Percentiles rank a stretch among this genome's conserved stretches.
These are phyloP conservation scores for Lichtheimia ornata DNA, from an alignment of 371 early-diverging fungal species.

Conservation along the genomic window DNA sequence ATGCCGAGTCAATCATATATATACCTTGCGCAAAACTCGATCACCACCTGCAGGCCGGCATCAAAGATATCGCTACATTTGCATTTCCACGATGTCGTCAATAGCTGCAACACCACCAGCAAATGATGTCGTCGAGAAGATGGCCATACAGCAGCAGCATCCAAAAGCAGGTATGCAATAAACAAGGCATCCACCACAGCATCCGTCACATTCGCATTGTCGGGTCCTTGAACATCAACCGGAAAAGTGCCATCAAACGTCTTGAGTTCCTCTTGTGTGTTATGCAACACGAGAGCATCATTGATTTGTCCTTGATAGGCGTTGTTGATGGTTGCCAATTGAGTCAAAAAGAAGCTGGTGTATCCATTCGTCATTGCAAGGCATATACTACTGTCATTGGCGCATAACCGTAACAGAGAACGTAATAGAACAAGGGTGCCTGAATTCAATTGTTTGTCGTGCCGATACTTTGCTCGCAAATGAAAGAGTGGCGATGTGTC, in stretches of 20 bases:
- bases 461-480: conserved; percentile 10
- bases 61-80: conserved; percentile 27
- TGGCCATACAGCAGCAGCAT: conserved; percentile 22
- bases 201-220: not conserved
- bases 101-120: not conserved
- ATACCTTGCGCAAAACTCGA: conserved; percentile 30
- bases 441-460: conserved; percentile 16
- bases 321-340: not conserved
- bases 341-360: not conserved
- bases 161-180: conserved; percentile 28
- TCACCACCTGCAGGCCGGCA: conserved; percentile 22
- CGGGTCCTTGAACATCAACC: no score
- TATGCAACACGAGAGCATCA: not conserved
- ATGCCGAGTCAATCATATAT: not conserved
- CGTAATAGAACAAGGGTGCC: conserved; percentile 24
- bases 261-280: not conserved
- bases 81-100: conserved; percentile 19
- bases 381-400: not conserved
- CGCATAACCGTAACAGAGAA: conserved; percentile 16
- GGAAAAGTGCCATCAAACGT: not conserved
- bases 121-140: conserved; percentile 1
- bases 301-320: not conserved
- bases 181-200: conserved; percentile 17
- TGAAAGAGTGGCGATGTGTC: conserved; percentile 25
- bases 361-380: not conserved